Percentiles rank a stretch among this genome's conserved stretches.
Evolutionary conservation across 495 filamentous ascomycete genomes (phyloP).

Genomic region (Oidiodendron maius): DNA sequence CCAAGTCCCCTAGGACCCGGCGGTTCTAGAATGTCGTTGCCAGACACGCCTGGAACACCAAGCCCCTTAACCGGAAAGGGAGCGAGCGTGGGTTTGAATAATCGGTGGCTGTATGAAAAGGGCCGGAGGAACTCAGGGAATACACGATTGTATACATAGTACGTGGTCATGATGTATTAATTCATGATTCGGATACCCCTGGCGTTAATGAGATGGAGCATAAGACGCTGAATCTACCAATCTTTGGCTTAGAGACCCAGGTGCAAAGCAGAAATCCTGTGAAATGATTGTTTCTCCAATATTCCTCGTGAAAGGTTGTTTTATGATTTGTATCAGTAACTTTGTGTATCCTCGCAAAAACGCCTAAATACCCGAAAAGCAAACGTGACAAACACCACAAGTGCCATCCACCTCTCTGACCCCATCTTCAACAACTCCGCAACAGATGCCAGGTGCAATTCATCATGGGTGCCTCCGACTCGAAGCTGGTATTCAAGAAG

Average conservation of each 20-base stretch:
- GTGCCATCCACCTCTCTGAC: not conserved
- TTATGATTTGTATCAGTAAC: too few relatives aligned
- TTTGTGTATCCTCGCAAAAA: too few relatives aligned
- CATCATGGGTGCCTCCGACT: slow-evolving; percentile 94
- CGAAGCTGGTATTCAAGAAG: slow-evolving; percentile 98
- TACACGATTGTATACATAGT: slow-evolving; percentile 24
- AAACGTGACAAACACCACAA: slow-evolving; percentile 4
- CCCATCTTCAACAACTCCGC: slow-evolving; percentile 1
- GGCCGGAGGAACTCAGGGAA: slow-evolving; percentile 41
- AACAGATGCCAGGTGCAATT: slow-evolving; percentile 16
- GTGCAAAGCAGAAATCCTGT: too few relatives aligned
- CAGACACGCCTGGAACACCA: slow-evolving; percentile 50
- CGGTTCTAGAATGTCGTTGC: slow-evolving; percentile 23
- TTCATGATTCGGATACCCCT: slow-evolving; percentile 20
- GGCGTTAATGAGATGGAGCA: not conserved
- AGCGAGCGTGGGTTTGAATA: slow-evolving; percentile 69
- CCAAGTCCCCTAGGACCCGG: slow-evolving; percentile 41
- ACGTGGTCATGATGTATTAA: not conserved
- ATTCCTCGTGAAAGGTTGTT: too few relatives aligned
- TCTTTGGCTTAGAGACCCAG: too few relatives aligned
- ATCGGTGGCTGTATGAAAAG: slow-evolving; percentile 89
- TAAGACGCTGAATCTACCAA: not conserved
- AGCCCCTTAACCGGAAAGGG: slow-evolving; percentile 57
- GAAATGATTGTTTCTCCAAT: too few relatives aligned
- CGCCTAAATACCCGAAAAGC: not conserved